These are phyloP conservation scores for Drechslerella stenobrocha DNA, from an alignment of 2,329 filamentous ascomycete genomes.

Conservation along the genomic window DNA sequence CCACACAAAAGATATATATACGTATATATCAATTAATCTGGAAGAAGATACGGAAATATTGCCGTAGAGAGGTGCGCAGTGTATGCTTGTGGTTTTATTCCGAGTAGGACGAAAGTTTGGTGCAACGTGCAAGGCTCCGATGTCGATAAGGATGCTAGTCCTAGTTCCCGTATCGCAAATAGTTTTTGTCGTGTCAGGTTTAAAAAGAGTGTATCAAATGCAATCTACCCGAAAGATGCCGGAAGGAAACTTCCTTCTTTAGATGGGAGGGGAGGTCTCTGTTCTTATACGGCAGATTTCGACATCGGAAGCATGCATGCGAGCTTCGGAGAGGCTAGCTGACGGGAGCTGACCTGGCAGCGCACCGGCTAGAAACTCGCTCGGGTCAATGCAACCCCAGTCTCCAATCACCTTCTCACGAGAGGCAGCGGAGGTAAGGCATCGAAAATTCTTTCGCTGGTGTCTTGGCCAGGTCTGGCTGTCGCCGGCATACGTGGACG, in stretches of 20 bases:
- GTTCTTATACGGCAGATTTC: slow-evolving; percentile 40
- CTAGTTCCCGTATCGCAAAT: slow-evolving; percentile 17
- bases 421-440: slow-evolving; percentile 26
- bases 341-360: slow-evolving; percentile 14
- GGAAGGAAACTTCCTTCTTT: slow-evolving; percentile 11
- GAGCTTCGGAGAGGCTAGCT: too few species aligned
- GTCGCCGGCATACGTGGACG: slow-evolving; percentile 34
- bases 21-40: slow-evolving; percentile 7
- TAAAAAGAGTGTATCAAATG: slow-evolving; percentile 37
- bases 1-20: background rate
- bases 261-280: slow-evolving; percentile 6
- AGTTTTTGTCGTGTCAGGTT: slow-evolving; percentile 28
- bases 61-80: too few species aligned
- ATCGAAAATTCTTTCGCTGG: slow-evolving; percentile 14
- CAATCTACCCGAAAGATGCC: slow-evolving; percentile 10
- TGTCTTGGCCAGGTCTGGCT: slow-evolving; percentile 16
- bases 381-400: slow-evolving; percentile 40
- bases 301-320: too few species aligned
- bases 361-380: slow-evolving; percentile 24
- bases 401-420: slow-evolving; percentile 12
- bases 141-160: slow-evolving; percentile 28
- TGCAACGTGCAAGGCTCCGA: slow-evolving; percentile 22
- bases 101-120: slow-evolving; percentile 12
- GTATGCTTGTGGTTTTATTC: slow-evolving; percentile 2
- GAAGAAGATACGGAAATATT: background rate